These are phyloP conservation scores for Penicillium crystallinum DNA, from an alignment of 495 filamentous ascomycete species.

Conservation along the genomic window DNA sequence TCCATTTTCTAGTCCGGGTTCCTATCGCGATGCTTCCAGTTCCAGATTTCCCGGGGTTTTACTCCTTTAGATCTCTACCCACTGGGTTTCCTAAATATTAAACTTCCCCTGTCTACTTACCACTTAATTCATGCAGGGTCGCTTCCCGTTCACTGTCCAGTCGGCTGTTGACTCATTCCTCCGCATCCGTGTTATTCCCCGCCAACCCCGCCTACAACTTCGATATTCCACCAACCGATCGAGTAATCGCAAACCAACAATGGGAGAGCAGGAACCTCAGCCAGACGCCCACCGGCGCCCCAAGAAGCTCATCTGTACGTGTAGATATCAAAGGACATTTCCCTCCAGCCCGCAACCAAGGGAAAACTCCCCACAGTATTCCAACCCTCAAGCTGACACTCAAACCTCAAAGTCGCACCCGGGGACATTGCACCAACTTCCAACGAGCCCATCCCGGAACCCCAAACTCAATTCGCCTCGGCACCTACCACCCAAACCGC, in stretches of 20 bases:
- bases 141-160: background rate
- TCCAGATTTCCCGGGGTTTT: background rate
- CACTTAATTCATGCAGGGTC: background rate
- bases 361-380: background rate
- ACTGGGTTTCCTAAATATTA: background rate
- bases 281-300: conserved; percentile 24
- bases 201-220: conserved; percentile 14
- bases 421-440: conserved; percentile 34
- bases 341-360: background rate
- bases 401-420: conserved; percentile 33
- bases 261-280: conserved; percentile 10
- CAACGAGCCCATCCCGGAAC: conserved; percentile 14
- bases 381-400: conserved; percentile 14
- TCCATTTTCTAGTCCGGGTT: background rate
- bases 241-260: background rate
- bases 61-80: background rate
- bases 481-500: conserved; percentile 1
- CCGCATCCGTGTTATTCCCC: conserved; percentile 12
- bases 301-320: conserved; percentile 45
- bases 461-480: conserved; percentile 58
- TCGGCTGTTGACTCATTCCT: conserved; percentile 18
- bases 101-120: background rate
- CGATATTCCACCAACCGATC: conserved; percentile 5
- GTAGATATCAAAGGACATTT: background rate
- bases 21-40: background rate